Conservation (phyloP, 805 yeast species). For the Metschnikowia anglica region DNA sequence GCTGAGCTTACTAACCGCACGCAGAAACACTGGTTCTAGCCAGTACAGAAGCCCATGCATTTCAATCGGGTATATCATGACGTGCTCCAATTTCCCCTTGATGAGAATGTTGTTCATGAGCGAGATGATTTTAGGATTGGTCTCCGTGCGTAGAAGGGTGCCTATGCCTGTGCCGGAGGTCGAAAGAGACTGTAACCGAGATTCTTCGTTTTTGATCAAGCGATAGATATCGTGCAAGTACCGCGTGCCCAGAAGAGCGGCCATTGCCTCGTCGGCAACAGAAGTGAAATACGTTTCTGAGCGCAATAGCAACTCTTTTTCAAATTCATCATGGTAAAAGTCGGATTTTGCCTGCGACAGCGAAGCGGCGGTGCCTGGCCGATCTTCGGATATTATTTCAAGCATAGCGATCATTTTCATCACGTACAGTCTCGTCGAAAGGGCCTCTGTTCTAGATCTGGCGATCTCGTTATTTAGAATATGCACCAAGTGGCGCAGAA, state of each 20-base stretch:
- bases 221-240: slow-evolving; percentile 53
- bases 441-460: slow-evolving; percentile 50
- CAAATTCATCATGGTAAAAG: slow-evolving; percentile 63
- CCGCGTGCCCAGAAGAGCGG: slow-evolving; percentile 45
- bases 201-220: slow-evolving; percentile 62
- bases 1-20: slow-evolving; percentile 4
- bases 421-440: slow-evolving; percentile 57
- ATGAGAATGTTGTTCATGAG: slow-evolving; percentile 62
- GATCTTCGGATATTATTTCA: slow-evolving; percentile 54
- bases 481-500: slow-evolving; percentile 51
- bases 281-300: slow-evolving; percentile 56
- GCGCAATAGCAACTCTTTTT: slow-evolving; percentile 56
- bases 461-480: slow-evolving; percentile 56
- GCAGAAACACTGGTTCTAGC: slow-evolving; percentile 45
- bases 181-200: slow-evolving; percentile 53
- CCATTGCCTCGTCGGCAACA: slow-evolving; percentile 46
- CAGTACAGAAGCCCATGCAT: slow-evolving; percentile 59
- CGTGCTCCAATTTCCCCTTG: slow-evolving; percentile 52
- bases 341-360: slow-evolving; percentile 24
- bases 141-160: slow-evolving; percentile 27
- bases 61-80: slow-evolving; percentile 46
- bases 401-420: slow-evolving; percentile 68
- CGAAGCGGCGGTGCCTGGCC: slow-evolving; percentile 18
- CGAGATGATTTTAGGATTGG: slow-evolving; percentile 53
- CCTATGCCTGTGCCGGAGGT: slow-evolving; percentile 6